Conservation (phyloP, 1,139 yeast genomes). For the Suhomyces wounanorum region DNA sequence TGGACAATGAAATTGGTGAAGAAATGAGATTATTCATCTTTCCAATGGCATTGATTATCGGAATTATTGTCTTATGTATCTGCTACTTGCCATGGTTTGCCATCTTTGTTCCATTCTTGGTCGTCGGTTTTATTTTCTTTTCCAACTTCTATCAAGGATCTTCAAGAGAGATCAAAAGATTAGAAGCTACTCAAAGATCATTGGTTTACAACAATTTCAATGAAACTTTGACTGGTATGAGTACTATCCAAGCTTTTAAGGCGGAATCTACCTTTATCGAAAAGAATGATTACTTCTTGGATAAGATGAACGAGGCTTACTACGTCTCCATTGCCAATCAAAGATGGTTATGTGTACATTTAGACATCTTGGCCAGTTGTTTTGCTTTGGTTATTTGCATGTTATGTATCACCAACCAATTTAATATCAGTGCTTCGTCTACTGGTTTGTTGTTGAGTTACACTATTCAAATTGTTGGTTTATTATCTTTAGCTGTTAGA, state of each 20-base stretch:
- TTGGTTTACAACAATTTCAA: constrained; percentile 49
- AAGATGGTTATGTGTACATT: constrained; percentile 47
- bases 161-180: constrained; percentile 47
- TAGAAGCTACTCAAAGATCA: constrained; percentile 48
- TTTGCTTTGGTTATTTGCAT: constrained; percentile 44
- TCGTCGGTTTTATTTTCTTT: constrained; percentile 31
- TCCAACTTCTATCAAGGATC: constrained; percentile 47
- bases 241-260: constrained; percentile 42
- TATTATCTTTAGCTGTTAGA: constrained; percentile 43
- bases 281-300: constrained; percentile 38
- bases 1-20: constrained; percentile 50
- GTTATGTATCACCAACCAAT: constrained; percentile 43
- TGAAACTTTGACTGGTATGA: constrained; percentile 49
- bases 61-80: constrained; percentile 45
- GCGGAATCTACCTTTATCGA: constrained; percentile 34
- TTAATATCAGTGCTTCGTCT: constrained; percentile 44
- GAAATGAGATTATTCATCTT: constrained; percentile 45
- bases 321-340: constrained; percentile 44
- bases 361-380: constrained; percentile 40
- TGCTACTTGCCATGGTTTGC: constrained; percentile 51
- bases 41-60: constrained; percentile 43
- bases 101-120: constrained; percentile 45
- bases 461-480: constrained; percentile 47
- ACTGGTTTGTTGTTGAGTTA: constrained; percentile 47
- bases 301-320: constrained; percentile 48